Evolutionary conservation across 1,284 basidiomycete genomes (phyloP), one percentile per base, ranked within the genome.

Genomic region (Cronartium quercuum): DNA sequence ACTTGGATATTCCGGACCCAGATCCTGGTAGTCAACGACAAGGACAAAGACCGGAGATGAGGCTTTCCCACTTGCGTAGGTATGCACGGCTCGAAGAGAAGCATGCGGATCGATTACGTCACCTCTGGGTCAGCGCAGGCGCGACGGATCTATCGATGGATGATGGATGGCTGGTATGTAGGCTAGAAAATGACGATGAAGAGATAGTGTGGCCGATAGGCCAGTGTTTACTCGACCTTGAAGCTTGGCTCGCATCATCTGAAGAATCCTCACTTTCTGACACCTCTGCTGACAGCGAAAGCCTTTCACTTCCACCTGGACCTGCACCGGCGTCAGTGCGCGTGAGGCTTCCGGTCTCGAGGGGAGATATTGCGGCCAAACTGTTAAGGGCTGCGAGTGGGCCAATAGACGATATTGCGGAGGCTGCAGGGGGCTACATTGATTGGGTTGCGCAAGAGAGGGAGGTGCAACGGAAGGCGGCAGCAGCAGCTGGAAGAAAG

Each of bases 391-490:
- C 42, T 9, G 29, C 60, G 10, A 40, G 29, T 51, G 68, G 47
- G 51, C 44, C 68, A 29, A 65, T 55, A 13, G 63, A 73, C 21
- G 21, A 60, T 10, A 15, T 73, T 15, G 70, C 70, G 2, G 70
- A 73, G 47, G 37, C 55, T 10, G 70, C 63, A 3, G 70, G 70
- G 41, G 34, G 47, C n/a, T 73, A 73, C 29, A 73, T 73, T 29
- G 70, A 73, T 66, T 65, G 70, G 62, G 62, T 73, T 1, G 70
- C 70, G 34, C 70, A 66, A 60, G 70, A 73, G 29, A 47, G 70
- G 7, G 70, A 73, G 34, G 34, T 66, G 35, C 63, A 66, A 41
- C 70, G 70, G 24, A 63, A 62, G 38, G 68, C 68, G 34, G 68
- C 37, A n/a, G 63, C 68, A 1, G 68, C 61, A 10, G 34, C 62